Evolutionary conservation across 345 rosid genomes (phyloP).

Genomic region (Nephelium lappaceum): DNA sequence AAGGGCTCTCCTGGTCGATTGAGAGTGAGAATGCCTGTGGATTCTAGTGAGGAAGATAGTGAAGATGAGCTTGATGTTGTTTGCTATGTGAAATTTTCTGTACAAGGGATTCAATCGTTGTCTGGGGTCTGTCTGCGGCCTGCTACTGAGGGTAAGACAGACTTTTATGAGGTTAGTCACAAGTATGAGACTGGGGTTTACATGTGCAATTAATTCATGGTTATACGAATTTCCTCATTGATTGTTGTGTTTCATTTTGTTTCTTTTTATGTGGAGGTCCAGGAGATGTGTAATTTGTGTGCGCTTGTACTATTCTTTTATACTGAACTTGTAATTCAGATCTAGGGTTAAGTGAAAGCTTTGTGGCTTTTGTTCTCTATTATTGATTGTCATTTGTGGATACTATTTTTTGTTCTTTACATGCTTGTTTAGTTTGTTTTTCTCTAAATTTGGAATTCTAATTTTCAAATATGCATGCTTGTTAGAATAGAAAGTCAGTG

Average conservation of each 20-base stretch:
- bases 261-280: background rate
- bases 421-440: background rate
- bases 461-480: background rate
- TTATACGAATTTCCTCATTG: conserved; percentile 4
- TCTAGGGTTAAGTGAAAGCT: conserved; percentile 20
- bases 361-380: conserved; percentile 16
- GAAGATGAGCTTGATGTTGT: conserved; percentile 76
- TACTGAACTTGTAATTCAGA: conserved; percentile 29
- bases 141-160: conserved; percentile 80
- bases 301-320: conserved; percentile 39
- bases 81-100: conserved; percentile 76
- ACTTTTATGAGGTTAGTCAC: conserved; percentile 80
- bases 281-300: conserved; percentile 17
- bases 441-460: background rate
- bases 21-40: conserved; percentile 90
- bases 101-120: conserved; percentile 59
- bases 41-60: conserved; percentile 57
- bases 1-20: conserved; percentile 72
- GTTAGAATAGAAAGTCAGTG: background rate
- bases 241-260: conserved; percentile 16
- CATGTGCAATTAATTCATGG: conserved; percentile 62
- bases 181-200: conserved; percentile 78
- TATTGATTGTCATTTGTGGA: conserved; percentile 11
- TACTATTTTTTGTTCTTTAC: background rate
- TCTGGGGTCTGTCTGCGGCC: conserved; percentile 70